These are phyloP conservation scores for Sanghuangporus baumii DNA, from an alignment of 1,284 basidiomycete species.

Conservation along the genomic window DNA sequence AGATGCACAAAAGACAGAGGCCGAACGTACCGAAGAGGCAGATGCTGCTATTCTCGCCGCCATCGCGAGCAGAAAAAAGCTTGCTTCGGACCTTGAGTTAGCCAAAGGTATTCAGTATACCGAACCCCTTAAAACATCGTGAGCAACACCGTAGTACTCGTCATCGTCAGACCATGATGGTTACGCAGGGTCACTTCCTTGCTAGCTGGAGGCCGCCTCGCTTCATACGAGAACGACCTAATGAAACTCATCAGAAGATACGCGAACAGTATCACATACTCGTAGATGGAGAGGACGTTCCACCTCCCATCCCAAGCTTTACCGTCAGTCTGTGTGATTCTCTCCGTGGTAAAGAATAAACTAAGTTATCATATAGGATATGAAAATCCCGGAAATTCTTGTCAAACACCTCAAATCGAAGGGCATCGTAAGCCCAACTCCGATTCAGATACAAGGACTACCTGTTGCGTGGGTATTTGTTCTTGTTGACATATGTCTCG, in stretches of 20 bases:
- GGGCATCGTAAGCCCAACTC: slow-evolving; percentile 84
- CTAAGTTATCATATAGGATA: slow-evolving; percentile 57
- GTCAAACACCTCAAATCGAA: slow-evolving; percentile 80
- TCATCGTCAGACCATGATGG: neutral
- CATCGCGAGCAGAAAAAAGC: slow-evolving; percentile 85
- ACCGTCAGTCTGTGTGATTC: slow-evolving; percentile 41
- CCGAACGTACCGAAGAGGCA: slow-evolving; percentile 80
- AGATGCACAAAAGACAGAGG: slow-evolving; percentile 85
- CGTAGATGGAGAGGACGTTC: slow-evolving; percentile 88
- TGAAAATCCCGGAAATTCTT: slow-evolving; percentile 91
- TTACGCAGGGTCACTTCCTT: neutral
- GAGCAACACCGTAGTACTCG: slow-evolving; percentile 22
- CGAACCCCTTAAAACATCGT: slow-evolving; percentile 82
- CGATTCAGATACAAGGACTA: slow-evolving; percentile 96
- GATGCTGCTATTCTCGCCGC: slow-evolving; percentile 91
- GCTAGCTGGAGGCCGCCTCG: slow-evolving; percentile 83
- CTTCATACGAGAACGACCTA: slow-evolving; percentile 70
- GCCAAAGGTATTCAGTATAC: slow-evolving; percentile 91
- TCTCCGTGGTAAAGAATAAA: neutral
- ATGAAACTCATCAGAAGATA: slow-evolving; percentile 67
- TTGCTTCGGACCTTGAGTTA: slow-evolving; percentile 88
- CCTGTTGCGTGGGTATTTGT: slow-evolving; percentile 73
- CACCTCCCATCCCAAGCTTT: slow-evolving; percentile 92
- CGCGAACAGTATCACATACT: slow-evolving; percentile 92
- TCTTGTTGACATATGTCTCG: neutral